These are phyloP conservation scores for Aureobasidium sp. DNA, from an alignment of 2,329 filamentous ascomycete species.

Conservation along the genomic window DNA sequence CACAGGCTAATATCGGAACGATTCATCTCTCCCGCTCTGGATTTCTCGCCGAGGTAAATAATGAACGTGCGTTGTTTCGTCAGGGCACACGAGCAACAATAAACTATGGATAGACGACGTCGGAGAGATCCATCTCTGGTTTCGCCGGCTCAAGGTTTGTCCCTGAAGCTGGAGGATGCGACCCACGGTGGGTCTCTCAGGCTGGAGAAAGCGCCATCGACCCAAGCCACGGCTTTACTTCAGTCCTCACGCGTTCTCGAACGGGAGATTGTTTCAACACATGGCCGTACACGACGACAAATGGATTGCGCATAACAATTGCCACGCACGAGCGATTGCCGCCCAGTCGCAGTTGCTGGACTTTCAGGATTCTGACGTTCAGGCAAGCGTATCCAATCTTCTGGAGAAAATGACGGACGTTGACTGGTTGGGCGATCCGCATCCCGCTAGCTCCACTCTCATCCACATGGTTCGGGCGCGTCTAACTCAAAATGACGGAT, in stretches of 20 bases:
- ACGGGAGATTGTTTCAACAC: too few relatives aligned
- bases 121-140: neutral
- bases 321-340: too few relatives aligned
- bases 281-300: too few relatives aligned
- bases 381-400: too few relatives aligned
- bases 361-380: too few relatives aligned
- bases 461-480: constrained; percentile 11
- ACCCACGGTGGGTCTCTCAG: neutral
- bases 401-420: constrained; percentile 7
- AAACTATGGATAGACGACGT: neutral
- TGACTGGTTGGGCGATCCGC: constrained; percentile 4
- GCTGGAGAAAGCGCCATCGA: neutral
- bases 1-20: constrained; percentile 10
- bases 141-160: constrained; percentile 2
- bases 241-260: neutral
- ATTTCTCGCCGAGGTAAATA: constrained; percentile 1
- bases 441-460: constrained; percentile 4
- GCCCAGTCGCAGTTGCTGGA: too few relatives aligned
- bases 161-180: constrained; percentile 8
- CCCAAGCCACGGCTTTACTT: neutral
- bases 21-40: neutral
- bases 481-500: constrained; percentile 6
- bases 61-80: constrained; percentile 7
- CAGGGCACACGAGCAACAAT: neutral
- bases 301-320: too few relatives aligned